Evolutionary conservation across 2,329 filamentous ascomycete species (phyloP), one percentile per base, ranked within the genome.

Genomic region (Talaromyces sp.): DNA sequence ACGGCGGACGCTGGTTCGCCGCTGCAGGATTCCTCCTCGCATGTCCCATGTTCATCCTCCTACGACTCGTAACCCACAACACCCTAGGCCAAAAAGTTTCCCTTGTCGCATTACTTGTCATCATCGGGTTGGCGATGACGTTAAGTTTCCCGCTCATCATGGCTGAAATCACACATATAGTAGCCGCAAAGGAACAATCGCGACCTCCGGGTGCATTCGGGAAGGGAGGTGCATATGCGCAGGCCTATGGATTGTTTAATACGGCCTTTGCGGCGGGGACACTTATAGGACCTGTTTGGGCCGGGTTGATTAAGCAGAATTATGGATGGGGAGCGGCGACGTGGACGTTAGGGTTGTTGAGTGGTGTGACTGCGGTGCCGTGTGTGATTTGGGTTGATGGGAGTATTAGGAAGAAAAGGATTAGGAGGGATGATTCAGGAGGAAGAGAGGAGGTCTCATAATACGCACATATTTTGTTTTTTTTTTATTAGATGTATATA

Each of bases 241-340:
- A 88, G 69, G 74, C 87, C 0, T 88, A 87, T 66, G 84, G 82
- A 2, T 73, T 88, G 59, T 85, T 83, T 63, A 83, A 80, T n/a
- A 80, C 87, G 76, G 77, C 84, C 0, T 87, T 85, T 67, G 81
- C 80, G 60, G 70, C 75, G 0, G 85, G 86, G 0, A 70, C 87
- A 53, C 81, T 84, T 0, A 55, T 86, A 5, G 86, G 86, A 0
- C 85, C 85, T 0, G 66, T 86, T 13, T 67, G 84, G 52, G 80
- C 79, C 7, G 84, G 84, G 1, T 65, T 73, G 51, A 63, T 73
- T 15, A 66, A 69, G 60, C 66, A 66, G 60, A 57, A 63, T 33
- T 69, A 66, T 52, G 69, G 70, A 28, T 75, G 72, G 73, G 60
- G 61, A 21, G 60, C 60, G 17, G 69, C 71, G 67, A 60, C 64